Percentiles rank a stretch among this genome's conserved stretches.
These are phyloP conservation scores for Tetrahymena thermophila DNA, from an alignment of 73 alveolate species.

Conservation along the genomic window DNA sequence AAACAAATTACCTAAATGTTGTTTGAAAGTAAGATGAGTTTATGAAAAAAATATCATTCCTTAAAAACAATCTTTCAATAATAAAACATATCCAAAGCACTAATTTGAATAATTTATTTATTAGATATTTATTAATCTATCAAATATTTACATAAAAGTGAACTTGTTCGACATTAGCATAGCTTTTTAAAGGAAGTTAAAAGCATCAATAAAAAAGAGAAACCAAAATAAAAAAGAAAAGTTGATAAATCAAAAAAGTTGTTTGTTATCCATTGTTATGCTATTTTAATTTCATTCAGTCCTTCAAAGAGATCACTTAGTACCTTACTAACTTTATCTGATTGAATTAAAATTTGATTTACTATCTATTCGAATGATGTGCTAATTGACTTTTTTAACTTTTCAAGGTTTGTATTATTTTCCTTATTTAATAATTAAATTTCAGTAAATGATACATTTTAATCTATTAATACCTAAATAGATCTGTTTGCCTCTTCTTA, in stretches of 20 bases:
- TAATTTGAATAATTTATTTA: neutral
- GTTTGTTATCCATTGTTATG: neutral
- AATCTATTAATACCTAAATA: neutral
- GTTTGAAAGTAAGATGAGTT: neutral
- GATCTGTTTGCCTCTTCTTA: neutral
- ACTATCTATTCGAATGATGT: neutral
- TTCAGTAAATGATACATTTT: neutral
- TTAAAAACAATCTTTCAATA: neutral
- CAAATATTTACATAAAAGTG: neutral
- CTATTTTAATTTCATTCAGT: neutral
- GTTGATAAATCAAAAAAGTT: neutral
- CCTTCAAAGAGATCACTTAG: neutral
- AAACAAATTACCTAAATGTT: neutral
- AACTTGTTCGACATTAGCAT: neutral
- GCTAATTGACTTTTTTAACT: neutral
- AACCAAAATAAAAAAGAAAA: neutral
- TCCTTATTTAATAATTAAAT: neutral
- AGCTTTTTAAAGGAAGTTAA: neutral
- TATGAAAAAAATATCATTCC: neutral
- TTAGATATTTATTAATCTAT: neutral
- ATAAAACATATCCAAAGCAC: neutral
- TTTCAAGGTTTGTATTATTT: neutral
- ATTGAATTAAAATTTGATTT: neutral
- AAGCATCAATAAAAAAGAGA: neutral
- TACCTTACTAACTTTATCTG: neutral